Conservation (phyloP, 805 yeast genomes). For the Clavispora vitiphila region DNA sequence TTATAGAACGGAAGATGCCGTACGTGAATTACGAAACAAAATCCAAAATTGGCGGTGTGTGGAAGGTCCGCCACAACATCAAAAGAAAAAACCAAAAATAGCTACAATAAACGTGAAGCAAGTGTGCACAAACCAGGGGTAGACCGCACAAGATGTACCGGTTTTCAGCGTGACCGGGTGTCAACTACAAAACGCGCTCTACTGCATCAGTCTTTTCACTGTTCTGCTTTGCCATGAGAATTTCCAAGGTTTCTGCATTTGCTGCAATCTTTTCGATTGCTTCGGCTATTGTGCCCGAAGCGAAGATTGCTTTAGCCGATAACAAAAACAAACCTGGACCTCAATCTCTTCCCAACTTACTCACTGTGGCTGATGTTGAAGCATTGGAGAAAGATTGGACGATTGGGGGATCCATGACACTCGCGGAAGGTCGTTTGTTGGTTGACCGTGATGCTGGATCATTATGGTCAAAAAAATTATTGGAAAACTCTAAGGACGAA, state of each 20-base stretch:
- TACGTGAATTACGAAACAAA: constrained; percentile 24
- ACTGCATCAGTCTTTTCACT: not conserved
- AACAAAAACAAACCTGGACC: constrained; percentile 6
- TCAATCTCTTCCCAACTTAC: constrained; percentile 35
- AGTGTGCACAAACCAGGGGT: too few relatives aligned
- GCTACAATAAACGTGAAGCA: too few relatives aligned
- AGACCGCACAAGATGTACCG: too few relatives aligned
- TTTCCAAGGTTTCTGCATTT: not conserved
- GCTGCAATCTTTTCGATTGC: not conserved
- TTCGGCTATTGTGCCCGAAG: constrained; percentile 11
- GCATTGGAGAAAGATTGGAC: constrained; percentile 35
- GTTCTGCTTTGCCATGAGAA: not conserved
- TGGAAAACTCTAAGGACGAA: constrained; percentile 24
- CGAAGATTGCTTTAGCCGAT: constrained; percentile 7
- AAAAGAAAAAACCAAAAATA: constrained; percentile 10
- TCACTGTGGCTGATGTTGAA: constrained; percentile 19
- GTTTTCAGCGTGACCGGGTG: too few relatives aligned
- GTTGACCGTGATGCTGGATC: constrained; percentile 36
- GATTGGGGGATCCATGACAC: constrained; percentile 30
- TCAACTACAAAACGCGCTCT: not conserved
- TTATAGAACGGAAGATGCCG: constrained; percentile 12
- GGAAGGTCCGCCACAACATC: constrained; percentile 44
- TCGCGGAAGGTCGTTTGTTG: constrained; percentile 51
- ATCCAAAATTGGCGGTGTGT: constrained; percentile 47
- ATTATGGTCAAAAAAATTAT: constrained; percentile 35